Evolutionary conservation across 345 rosid genomes (phyloP), one percentile per base, ranked within the genome.

Genomic region (Ceriops tagal): DNA sequence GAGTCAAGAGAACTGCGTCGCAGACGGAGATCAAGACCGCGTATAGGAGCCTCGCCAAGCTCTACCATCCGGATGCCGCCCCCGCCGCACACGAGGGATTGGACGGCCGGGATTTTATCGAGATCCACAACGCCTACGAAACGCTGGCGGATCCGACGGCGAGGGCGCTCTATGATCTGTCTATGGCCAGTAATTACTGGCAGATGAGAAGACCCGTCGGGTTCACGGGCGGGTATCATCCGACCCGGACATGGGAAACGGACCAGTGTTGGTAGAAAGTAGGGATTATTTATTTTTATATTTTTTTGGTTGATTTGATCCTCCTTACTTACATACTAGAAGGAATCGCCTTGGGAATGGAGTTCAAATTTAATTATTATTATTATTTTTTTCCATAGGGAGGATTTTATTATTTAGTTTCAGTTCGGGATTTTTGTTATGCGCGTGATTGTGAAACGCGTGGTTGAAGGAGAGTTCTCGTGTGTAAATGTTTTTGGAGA

Each of bases 211-310:
- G 68, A 46, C 30, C 74, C 63, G 81, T 37, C 1, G 70, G 65
- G 21, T 67, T 43, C 46, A 28, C 72, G 49, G 61, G 27, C 18
- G 76, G 80, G 58, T 69, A 64, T 21, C 49, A 71, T 35, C 57
- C 85, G 73, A 78, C 74, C 75, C 88, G 92, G 72, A 85, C 84
- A 67, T 91, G 97, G 97, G 97, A 91, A 61, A 91, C 97, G 53
- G 97, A 91, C 73, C 97, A 91, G 86, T 91, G 97, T 81, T 91
- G 97, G 97, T 91, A 76, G 24, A 24, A 24, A 24, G 24, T 24
- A 24, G 24, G 24, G 24, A 24, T 24, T 24, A 0, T 24, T 24
- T 24, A 24, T 24, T 24, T 0, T 24, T 24, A 24, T 24, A 0
- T 24, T 24, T 24, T 24, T 24, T 24, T 24, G 24, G 24, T 24